Evolutionary conservation across 768 basidiomycete species (phyloP), one percentile per base, ranked within the genome.

Genomic region (Boletus sensibilis): DNA sequence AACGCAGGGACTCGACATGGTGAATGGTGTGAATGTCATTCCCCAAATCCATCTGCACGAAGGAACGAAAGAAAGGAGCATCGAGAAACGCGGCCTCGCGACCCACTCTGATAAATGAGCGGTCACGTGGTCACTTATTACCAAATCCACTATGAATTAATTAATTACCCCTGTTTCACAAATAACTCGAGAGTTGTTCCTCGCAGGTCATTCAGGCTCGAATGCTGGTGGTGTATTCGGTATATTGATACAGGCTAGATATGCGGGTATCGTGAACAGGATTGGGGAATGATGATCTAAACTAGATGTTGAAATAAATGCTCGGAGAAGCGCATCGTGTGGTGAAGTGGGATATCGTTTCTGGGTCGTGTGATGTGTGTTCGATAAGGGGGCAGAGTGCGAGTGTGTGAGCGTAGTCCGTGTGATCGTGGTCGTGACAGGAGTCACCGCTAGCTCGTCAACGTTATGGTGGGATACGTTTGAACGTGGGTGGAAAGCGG

Each of bases 1-100:
- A 54, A 40, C 70, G 68, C 12, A 72, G 49, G n/a, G 66, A 72
- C 37, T 73, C 72, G 53, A 56, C 52, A 31, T 71, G 68, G 21
- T 54, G 62, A 33, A 72, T 56, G 35, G 49, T 68, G 29, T 45
- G 35, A 5, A 60, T 16, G 39, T 54, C 47, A 44, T 52, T 47
- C 21, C 5, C 44, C 7, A 42, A n/a, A 25, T 63, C 53, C 61
- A 60, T 59, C 27, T 41, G 44, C 23, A 11, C 7, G 8, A 5
- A 34, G 31, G 46, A 43, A 46, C 27, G 44, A 43, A 43, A 27
- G 56, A 51, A 50, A 54, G 52, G 58, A 39, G 56, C 10, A 6
- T 8, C 13, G 16, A 21, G 33, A 4, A 43, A 56, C 55, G 60
- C 50, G 58, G 14, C 39, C 50, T 16, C 57, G 53, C 53, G 45